Percentiles rank a stretch among this genome's conserved stretches.
Conservation (phyloP, 306 rosid species). For the Astragalus membranaceus region DNA sequence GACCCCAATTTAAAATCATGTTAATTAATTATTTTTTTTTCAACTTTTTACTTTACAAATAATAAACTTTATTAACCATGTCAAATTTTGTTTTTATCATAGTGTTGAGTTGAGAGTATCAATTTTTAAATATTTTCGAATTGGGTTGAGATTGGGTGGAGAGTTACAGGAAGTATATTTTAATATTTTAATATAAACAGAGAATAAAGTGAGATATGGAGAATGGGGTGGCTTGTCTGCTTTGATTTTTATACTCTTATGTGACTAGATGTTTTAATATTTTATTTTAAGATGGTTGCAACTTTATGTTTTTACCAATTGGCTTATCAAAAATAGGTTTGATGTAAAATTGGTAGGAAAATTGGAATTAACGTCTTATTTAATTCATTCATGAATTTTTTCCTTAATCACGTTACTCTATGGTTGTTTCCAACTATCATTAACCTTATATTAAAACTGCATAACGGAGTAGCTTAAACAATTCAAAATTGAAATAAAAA, state of each 20-base stretch:
- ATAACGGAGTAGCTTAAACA: too few species aligned
- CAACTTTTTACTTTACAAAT: neutral
- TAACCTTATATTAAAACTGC: too few species aligned
- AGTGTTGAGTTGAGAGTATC: neutral
- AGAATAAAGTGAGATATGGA: neutral
- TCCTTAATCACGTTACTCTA: too few species aligned
- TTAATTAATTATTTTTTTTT: neutral
- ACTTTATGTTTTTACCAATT: neutral
- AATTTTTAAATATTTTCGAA: neutral
- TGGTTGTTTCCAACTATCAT: too few species aligned
- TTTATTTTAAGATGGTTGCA: neutral
- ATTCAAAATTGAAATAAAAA: too few species aligned
- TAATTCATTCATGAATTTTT: too few species aligned
- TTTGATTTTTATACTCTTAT: neutral
- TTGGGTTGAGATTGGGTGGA: neutral
- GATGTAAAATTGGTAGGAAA: too few species aligned
- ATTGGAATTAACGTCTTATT: too few species aligned
- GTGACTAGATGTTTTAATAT: neutral
- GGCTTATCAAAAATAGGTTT: neutral
- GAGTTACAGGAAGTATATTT: neutral
- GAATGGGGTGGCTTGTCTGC: conserved; percentile 1
- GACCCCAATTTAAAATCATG: too few species aligned
- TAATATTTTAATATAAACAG: neutral
- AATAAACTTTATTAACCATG: neutral
- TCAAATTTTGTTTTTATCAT: neutral